Percentiles rank a stretch among this genome's conserved stretches.
Conservation (phyloP, 257 asterid species). For the Ehretia macrophylla region DNA sequence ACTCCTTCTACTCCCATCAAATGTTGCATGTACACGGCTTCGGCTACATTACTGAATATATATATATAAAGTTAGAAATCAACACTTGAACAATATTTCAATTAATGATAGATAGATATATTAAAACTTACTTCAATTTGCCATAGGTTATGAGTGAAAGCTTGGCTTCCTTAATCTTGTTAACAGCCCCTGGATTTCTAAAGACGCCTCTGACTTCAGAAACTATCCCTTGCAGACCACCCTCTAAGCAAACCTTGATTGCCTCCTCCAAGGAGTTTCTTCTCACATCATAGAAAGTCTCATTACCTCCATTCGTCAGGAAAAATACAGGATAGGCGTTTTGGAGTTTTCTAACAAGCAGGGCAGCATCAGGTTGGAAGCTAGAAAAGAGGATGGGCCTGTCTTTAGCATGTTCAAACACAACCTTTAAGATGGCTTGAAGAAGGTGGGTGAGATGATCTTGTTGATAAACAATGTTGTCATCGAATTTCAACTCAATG, state of each 20-base stretch:
- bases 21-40: conserved; percentile 85
- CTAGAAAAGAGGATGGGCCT: conserved; percentile 71
- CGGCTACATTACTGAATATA: conserved; percentile 57
- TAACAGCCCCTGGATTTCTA: conserved; percentile 71
- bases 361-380: conserved; percentile 90
- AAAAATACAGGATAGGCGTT: conserved; percentile 69
- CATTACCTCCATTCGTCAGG: conserved; percentile 85
- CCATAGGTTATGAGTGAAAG: conserved; percentile 82
- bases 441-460: conserved; percentile 42
- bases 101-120: neutral
- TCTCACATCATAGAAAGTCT: conserved; percentile 58
- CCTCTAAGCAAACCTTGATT: conserved; percentile 64
- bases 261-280: conserved; percentile 91
- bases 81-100: no score
- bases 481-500: conserved; percentile 86
- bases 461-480: conserved; percentile 47
- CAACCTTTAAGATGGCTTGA: conserved; percentile 50
- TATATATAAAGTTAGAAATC: neutral
- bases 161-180: conserved; percentile 63
- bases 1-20: conserved; percentile 93
- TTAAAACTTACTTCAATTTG: conserved; percentile 61
- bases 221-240: conserved; percentile 83
- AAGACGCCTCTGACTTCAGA: conserved; percentile 75
- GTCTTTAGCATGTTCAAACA: conserved; percentile 51
- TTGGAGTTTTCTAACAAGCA: conserved; percentile 62